phyloP scores from a whole-genome alignment of 73 alveolate species.

The Paramecium pentaurelia region DNA sequence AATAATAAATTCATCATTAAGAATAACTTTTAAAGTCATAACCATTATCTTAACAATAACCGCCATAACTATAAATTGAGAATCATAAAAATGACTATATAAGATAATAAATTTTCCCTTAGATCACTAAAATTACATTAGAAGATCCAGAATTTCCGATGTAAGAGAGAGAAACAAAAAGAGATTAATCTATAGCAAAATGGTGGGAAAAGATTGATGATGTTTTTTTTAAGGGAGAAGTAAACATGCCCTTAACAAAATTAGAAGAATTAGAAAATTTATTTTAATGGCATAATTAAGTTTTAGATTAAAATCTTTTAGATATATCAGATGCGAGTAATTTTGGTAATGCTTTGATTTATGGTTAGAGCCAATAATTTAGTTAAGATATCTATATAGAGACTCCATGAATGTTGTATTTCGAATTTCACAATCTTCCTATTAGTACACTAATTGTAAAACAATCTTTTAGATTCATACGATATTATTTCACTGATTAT shows the following conservation, averaged over 20 bases:
- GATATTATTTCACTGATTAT: not conserved
- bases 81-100: not conserved
- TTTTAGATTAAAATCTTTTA: not conserved
- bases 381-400: not conserved
- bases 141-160: conserved; percentile 31
- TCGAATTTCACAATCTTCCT: conserved; percentile 19
- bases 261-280: not conserved
- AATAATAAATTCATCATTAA: not conserved
- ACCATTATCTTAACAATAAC: not conserved
- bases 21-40: not conserved
- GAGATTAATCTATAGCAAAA: not conserved
- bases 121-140: not conserved
- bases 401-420: not conserved
- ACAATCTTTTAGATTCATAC: not conserved
- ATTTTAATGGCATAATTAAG: not conserved
- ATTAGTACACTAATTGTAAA: conserved; percentile 9
- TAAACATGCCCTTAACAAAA: not conserved
- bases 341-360: not conserved
- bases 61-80: not conserved
- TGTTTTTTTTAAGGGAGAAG: not conserved
- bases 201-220: conserved; percentile 9
- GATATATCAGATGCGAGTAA: not conserved
- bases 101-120: not conserved
- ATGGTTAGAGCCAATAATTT: not conserved
- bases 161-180: not conserved